Evolutionary conservation across 257 asterid genomes (phyloP).

Genomic region (Solanum chiquidenum): DNA sequence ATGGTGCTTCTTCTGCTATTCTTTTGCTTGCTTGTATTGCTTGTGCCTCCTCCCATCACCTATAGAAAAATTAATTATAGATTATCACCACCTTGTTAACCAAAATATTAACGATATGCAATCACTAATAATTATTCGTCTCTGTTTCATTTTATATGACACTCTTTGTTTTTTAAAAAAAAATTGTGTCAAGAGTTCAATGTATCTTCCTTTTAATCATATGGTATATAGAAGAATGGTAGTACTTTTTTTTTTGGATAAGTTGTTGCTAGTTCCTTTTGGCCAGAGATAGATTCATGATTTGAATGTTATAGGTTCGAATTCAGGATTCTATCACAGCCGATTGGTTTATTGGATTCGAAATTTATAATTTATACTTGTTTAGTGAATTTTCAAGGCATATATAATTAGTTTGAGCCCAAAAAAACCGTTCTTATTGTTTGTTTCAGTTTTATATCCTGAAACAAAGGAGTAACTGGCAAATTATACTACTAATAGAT

Average conservation of each 20-base stretch:
- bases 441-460: neutral
- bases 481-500: neutral
- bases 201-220: neutral
- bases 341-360: neutral
- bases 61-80: neutral
- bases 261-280: neutral
- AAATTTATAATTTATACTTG: neutral
- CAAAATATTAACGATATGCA: neutral
- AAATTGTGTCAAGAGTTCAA: neutral
- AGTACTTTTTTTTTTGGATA: neutral
- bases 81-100: neutral
- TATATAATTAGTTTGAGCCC: neutral
- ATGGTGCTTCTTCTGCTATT: slow-evolving; percentile 66
- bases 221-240: neutral
- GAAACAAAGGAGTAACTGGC: neutral
- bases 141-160: neutral
- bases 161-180: neutral
- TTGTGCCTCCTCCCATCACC: slow-evolving; percentile 24
- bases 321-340: neutral
- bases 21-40: slow-evolving; percentile 66
- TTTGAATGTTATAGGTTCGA: neutral
- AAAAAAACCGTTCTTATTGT: neutral
- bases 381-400: neutral
- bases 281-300: neutral
- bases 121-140: neutral